Conservation (phyloP, 2,329 filamentous ascomycete genomes). For the Arthrobotrys entomopaga region DNA sequence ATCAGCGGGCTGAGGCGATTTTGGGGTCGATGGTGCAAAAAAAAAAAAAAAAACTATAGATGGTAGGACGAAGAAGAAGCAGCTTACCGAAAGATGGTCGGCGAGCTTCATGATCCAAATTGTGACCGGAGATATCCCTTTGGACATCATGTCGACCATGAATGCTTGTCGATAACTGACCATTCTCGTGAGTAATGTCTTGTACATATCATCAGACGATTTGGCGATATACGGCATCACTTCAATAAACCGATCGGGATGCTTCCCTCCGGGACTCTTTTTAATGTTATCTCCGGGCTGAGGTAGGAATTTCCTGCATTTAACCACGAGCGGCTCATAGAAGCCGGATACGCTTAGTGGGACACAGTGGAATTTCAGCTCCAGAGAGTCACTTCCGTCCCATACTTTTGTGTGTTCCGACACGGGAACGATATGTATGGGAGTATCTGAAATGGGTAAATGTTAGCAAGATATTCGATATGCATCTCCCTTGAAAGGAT, state of each 20-base stretch:
- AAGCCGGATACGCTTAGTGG: slow-evolving; percentile 35
- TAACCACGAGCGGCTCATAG: slow-evolving; percentile 46
- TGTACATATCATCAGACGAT: slow-evolving; percentile 51
- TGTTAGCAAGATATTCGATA: slow-evolving; percentile 7
- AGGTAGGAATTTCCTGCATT: slow-evolving; percentile 36
- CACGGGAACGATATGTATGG: slow-evolving; percentile 50
- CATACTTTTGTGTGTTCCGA: slow-evolving; percentile 51
- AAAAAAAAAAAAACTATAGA: slow-evolving; percentile 3
- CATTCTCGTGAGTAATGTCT: slow-evolving; percentile 44
- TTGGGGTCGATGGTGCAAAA: slow-evolving; percentile 31
- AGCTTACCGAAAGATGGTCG: slow-evolving; percentile 49
- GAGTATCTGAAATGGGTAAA: slow-evolving; percentile 26
- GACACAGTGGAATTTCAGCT: slow-evolving; percentile 47
- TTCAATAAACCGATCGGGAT: slow-evolving; percentile 43
- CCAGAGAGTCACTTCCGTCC: slow-evolving; percentile 22
- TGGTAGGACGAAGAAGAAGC: slow-evolving; percentile 5
- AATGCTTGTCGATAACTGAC: slow-evolving; percentile 48
- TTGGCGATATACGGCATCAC: slow-evolving; percentile 43
- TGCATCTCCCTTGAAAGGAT: slow-evolving; percentile 1
- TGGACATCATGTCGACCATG: slow-evolving; percentile 52
- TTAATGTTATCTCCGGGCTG: slow-evolving; percentile 52
- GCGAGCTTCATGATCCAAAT: slow-evolving; percentile 48
- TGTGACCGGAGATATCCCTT: slow-evolving; percentile 36
- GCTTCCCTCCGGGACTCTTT: slow-evolving; percentile 44
- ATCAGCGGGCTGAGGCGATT: slow-evolving; percentile 16